phyloP scores from a whole-genome alignment of 306 rosid genomes.

The Fagus sylvatica region DNA sequence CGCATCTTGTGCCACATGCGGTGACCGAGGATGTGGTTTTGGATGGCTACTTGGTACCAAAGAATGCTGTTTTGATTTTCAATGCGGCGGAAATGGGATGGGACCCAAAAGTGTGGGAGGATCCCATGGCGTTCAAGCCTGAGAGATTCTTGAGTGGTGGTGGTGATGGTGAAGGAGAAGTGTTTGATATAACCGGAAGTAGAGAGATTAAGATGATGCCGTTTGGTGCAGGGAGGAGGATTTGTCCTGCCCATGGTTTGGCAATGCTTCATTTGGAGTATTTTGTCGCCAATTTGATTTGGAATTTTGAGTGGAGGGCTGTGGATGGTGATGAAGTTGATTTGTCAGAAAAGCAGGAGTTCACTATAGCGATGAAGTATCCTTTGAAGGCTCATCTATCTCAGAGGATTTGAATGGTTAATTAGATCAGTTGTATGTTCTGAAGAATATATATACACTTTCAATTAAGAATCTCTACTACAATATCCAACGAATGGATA shows the following conservation, averaged over 20 bases:
- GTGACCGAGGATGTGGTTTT: background rate
- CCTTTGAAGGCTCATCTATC: constrained; percentile 29
- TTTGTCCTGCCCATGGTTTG: background rate
- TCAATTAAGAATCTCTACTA: too few relatives aligned
- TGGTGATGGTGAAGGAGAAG: too few relatives aligned
- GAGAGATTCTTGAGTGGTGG: background rate
- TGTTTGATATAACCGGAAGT: background rate
- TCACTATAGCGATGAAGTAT: constrained; percentile 41
- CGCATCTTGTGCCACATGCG: background rate
- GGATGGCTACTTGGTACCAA: background rate
- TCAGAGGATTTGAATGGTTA: constrained; percentile 3
- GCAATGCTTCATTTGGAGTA: background rate
- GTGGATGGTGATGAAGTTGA: constrained; percentile 21
- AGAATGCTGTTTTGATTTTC: background rate
- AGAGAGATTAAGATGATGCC: background rate
- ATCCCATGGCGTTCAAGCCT: background rate
- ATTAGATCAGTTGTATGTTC: too few relatives aligned
- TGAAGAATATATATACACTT: too few relatives aligned
- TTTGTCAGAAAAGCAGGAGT: constrained; percentile 35
- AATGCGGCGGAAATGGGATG: background rate
- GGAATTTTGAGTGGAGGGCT: constrained; percentile 41
- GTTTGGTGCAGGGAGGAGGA: constrained; percentile 2
- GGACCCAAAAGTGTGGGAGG: background rate
- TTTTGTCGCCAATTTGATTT: constrained; percentile 33
- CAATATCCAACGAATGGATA: too few relatives aligned